Percentiles rank a stretch among this genome's conserved stretches.
These are phyloP conservation scores for Trebouxiophyceae sp. DNA, from an alignment of 163 green algal genomes.

Conservation along the genomic window DNA sequence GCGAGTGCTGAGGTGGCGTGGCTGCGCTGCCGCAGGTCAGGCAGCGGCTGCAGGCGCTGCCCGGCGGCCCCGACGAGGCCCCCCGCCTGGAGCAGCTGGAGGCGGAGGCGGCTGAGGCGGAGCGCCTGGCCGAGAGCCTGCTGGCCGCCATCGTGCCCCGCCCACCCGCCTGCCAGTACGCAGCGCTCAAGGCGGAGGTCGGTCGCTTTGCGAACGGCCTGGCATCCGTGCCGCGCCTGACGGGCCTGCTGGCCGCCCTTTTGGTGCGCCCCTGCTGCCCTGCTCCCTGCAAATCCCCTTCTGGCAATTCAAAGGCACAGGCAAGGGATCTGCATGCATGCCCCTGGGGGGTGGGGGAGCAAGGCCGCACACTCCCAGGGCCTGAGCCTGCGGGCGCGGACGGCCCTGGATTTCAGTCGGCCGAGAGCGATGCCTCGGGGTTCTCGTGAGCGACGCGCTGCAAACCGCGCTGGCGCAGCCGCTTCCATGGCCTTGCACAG, in stretches of 20 bases:
- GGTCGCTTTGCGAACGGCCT: slow-evolving; percentile 37
- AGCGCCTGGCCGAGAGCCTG: slow-evolving; percentile 12
- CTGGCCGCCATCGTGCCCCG: slow-evolving; percentile 46
- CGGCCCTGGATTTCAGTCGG: background rate
- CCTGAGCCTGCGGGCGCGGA: background rate
- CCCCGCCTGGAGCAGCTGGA: slow-evolving; percentile 8
- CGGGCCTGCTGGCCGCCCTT: slow-evolving; percentile 13
- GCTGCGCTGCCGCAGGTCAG: slow-evolving; percentile 20
- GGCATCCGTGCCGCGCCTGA: slow-evolving; percentile 26
- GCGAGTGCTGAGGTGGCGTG: background rate
- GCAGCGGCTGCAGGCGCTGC: slow-evolving; percentile 37
- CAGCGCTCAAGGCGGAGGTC: slow-evolving; percentile 46
- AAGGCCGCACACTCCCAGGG: background rate
- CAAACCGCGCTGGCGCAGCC: background rate
- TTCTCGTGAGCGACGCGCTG: background rate
- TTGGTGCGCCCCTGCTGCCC: background rate
- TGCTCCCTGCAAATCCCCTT: background rate
- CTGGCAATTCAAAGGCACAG: background rate
- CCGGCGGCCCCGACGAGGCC: slow-evolving; percentile 27
- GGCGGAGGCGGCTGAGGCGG: slow-evolving; percentile 6
- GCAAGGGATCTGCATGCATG: background rate
- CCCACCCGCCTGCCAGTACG: slow-evolving; percentile 56
- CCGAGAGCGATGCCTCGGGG: background rate
- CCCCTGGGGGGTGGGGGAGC: background rate
- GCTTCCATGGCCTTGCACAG: too few relatives aligned